These are phyloP conservation scores for Diaporthe sp. DNA, from an alignment of 2,329 filamentous ascomycete genomes.

Conservation along the genomic window DNA sequence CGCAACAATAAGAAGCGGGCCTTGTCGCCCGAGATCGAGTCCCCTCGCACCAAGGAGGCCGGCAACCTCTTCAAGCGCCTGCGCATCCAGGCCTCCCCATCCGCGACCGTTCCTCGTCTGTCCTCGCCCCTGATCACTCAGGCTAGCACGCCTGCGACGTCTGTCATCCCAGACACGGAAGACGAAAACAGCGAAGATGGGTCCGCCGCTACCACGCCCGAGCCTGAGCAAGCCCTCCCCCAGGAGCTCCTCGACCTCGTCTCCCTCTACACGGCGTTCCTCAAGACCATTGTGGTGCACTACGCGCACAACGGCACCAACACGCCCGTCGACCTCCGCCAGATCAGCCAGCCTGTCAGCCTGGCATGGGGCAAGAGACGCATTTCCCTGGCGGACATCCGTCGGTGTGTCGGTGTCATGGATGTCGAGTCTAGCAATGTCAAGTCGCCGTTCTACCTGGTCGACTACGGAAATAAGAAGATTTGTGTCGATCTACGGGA, in stretches of 20 bases:
- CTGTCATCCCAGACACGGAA: constrained; percentile 49
- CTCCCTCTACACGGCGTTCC: constrained; percentile 72
- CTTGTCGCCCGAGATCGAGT: constrained; percentile 37
- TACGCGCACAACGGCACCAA: constrained; percentile 74
- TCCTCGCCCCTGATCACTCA: constrained; percentile 44
- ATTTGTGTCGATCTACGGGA: constrained; percentile 68
- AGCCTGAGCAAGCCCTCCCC: constrained; percentile 51
- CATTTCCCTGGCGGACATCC: constrained; percentile 73
- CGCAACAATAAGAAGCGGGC: constrained; percentile 29
- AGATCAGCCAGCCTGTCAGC: constrained; percentile 71
- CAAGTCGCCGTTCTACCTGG: constrained; percentile 42
- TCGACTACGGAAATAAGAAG: constrained; percentile 64
- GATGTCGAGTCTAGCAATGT: constrained; percentile 38
- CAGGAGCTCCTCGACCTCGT: constrained; percentile 68
- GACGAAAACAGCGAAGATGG: constrained; percentile 43
- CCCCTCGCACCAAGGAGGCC: constrained; percentile 42
- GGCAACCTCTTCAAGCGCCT: constrained; percentile 53
- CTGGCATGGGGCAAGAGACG: constrained; percentile 78
- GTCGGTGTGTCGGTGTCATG: constrained; percentile 74
- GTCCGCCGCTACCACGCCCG: constrained; percentile 33
- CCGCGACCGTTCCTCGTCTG: constrained; percentile 36
- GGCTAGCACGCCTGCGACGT: constrained; percentile 51
- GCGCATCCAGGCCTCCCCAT: constrained; percentile 50
- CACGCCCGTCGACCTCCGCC: constrained; percentile 71
- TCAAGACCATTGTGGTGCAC: constrained; percentile 75